Evolutionary conservation across 2,329 filamentous ascomycete species (phyloP), one percentile per base, ranked within the genome.

Genomic region (Lecanicillium sp.): DNA sequence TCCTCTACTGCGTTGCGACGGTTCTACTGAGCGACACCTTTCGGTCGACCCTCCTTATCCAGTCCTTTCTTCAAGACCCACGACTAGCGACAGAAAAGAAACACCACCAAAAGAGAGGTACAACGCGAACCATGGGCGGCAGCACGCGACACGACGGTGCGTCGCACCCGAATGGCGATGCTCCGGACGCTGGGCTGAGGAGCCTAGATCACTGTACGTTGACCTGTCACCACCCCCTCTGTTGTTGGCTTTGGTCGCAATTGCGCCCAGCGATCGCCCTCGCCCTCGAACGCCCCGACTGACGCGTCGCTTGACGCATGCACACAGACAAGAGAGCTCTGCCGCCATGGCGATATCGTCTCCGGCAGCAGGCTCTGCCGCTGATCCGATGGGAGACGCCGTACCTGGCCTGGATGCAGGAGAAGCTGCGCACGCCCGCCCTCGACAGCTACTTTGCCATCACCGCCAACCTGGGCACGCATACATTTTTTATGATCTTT

Each of bases 401-500:
- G 1, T 93, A 95, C 67, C 82, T 98, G 15, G 91, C 91, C 49
- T 84, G 80, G 70, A 71, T 95, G 61, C 93, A 98, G 74, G 78
- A 84, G 56, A 81, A 74, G 63, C 68, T 91, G 63, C 86, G 91
- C 60, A 85, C 87, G 17, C 88, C 89, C 1, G 78, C 86, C 8
- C 83, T 97, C 60, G 93, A 98, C 68, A 88, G 88, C 53, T 98
- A 96, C 72, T 98, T 98, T 68, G 91, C 93, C 43, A 88, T 94
- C 55, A 95, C 90, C 1, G 93, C 93, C 54, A 98, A 97, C 66
- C 79, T 97, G 48, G 89, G 93, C 55, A 98, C 93, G 1, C 93
- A 98, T 68, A 98, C 93, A 1, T 97, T 96, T 72, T 98, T 96
- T 74, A 97, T 97, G 90, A 78, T 95, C 56, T 86, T 89, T 50